Evolutionary conservation across 352 stramenopile species (phyloP).

Genomic region (Elongisporangium anandrum): DNA sequence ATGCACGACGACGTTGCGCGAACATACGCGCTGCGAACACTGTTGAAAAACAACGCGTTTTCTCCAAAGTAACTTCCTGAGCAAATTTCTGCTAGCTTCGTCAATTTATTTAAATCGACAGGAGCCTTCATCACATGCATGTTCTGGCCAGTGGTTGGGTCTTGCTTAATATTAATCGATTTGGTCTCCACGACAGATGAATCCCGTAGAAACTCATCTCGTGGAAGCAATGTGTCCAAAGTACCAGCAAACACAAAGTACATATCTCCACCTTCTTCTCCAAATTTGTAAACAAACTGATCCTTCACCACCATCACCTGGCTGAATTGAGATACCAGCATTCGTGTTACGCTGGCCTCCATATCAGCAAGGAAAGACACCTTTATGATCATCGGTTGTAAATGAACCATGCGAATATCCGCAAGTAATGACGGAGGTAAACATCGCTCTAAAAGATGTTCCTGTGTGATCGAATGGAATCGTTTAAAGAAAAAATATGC

Average conservation of each 20-base stretch:
- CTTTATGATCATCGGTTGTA: constrained; percentile 68
- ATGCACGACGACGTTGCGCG: constrained; percentile 60
- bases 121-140: constrained; percentile 11
- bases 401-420: constrained; percentile 62
- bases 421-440: constrained; percentile 61
- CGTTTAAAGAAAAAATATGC: constrained; percentile 69
- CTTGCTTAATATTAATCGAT: constrained; percentile 4
- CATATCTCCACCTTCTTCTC: constrained; percentile 66
- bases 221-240: constrained; percentile 39
- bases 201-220: constrained; percentile 25
- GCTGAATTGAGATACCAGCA: constrained; percentile 67
- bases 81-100: constrained; percentile 47
- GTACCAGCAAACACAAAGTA: constrained; percentile 71
- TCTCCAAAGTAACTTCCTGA: constrained; percentile 66
- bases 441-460: constrained; percentile 55
- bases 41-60: constrained; percentile 64
- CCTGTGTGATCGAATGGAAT: constrained; percentile 72
- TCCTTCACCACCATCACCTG: constrained; percentile 56
- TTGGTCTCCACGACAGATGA: constrained; percentile 22
- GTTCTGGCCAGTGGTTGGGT: constrained; percentile 5
- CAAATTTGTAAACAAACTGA: constrained; percentile 61
- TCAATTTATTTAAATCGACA: constrained; percentile 19
- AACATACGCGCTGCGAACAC: constrained; percentile 47
- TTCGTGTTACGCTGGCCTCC: constrained; percentile 49
- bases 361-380: constrained; percentile 56